Evolutionary conservation across 2,329 filamentous ascomycete genomes (phyloP), one percentile per base, ranked within the genome.

Genomic region (Colletotrichum sansevieriae): DNA sequence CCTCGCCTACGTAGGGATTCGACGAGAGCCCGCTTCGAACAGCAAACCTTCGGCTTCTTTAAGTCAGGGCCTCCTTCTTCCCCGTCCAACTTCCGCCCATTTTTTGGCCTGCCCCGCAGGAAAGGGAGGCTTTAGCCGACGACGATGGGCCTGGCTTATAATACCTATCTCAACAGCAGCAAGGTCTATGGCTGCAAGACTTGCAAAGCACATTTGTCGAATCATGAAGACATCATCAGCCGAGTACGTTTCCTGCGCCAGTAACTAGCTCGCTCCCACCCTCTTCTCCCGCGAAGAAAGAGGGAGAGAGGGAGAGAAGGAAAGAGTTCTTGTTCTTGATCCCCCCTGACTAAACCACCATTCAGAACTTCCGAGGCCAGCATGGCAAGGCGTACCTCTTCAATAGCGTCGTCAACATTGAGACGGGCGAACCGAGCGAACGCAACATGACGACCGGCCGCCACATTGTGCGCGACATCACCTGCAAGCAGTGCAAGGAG

Each of bases 301-400:
- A 35, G 46, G n/a, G 12, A 37, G 33, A 35, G n/a, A 41, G 51
- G 22, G 13, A n/a, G 35, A 57, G 15, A 44, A 44, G 22, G 47
- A 15, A 15, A 10, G 4, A 9, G 20, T 43, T 5, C 8, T 35
- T 10, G 12, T 25, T 12, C 12, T 13, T 1, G 11, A 33, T 29
- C n/a, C 4, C 25, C 13, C 18, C n/a, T 39, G 3, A 39, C 29
- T 43, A 22, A 22, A 20, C 47, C 49, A 49, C 35, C 25, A 4
- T 25, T 15, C 79, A 98, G 94, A 98, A 97, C 83, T 99, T 99
- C 84, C 94, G 96, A 71, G 96, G 96, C 76, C 95, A 98, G 80
- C 95, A 98, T 80, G 96, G 96, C 78, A 98, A 98, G 83, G 96
- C 96, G 64, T 99, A 95, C 82, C 91, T 99, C 73, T 98, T 99